A percentile compares a stretch with the other conserved stretches of the same genome.
Conservation (phyloP, 352 stramenopile species). For the Pythium brassicae region DNA sequence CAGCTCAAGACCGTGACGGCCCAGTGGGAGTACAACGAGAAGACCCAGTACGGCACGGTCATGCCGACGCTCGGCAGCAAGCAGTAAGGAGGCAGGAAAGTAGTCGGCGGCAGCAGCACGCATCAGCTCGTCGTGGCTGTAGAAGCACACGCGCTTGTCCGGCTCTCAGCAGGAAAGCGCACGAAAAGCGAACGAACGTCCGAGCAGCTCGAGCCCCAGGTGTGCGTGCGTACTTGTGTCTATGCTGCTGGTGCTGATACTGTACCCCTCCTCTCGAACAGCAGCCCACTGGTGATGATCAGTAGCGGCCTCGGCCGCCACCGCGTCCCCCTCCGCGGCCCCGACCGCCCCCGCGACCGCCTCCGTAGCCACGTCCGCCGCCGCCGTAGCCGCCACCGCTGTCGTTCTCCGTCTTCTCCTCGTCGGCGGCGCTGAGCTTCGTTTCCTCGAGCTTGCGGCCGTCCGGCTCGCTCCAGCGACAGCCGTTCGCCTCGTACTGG, state of each 20-base stretch:
- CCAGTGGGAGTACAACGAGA: slow-evolving; percentile 92
- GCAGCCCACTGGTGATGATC: background rate
- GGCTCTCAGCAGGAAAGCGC: too few species aligned
- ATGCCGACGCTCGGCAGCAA: slow-evolving; percentile 92
- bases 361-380: slow-evolving; percentile 9
- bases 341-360: slow-evolving; percentile 16
- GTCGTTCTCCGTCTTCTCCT: slow-evolving; percentile 58
- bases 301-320: slow-evolving; percentile 4
- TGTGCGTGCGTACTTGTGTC: too few species aligned
- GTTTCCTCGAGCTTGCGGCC: slow-evolving; percentile 71
- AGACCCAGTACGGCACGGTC: slow-evolving; percentile 85
- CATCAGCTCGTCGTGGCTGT: slow-evolving; percentile 4
- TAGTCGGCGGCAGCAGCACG: too few species aligned
- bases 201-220: too few species aligned
- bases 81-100: too few species aligned
- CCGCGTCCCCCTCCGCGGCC: slow-evolving; percentile 22
- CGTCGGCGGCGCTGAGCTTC: slow-evolving; percentile 52
- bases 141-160: slow-evolving; percentile 1
- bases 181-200: too few species aligned
- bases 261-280: background rate
- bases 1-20: slow-evolving; percentile 97
- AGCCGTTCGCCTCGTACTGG: slow-evolving; percentile 65
- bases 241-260: too few species aligned
- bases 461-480: slow-evolving; percentile 44
- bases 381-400: slow-evolving; percentile 20